Evolutionary conservation across 805 yeast genomes (phyloP).

Genomic region (Candida endomychidarum): DNA sequence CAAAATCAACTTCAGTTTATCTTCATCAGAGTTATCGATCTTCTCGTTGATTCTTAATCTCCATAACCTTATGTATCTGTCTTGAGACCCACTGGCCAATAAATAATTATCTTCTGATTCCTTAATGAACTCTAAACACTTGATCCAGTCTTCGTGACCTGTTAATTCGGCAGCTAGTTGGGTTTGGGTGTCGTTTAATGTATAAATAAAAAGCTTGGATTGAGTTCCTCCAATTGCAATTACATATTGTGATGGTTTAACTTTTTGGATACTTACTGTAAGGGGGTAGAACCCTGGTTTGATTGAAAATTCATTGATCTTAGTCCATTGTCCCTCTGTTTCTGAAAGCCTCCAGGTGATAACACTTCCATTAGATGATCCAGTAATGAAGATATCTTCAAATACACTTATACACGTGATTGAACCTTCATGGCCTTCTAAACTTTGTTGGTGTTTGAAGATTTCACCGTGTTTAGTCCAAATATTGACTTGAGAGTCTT

Average conservation of each 20-base stretch:
- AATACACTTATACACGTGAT: conserved; percentile 53
- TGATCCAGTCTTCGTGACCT: conserved; percentile 98
- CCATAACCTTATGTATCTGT: conserved; percentile 90
- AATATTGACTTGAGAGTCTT: conserved; percentile 60
- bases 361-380: conserved; percentile 62
- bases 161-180: conserved; percentile 53
- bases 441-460: conserved; percentile 30
- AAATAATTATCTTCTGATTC: conserved; percentile 52
- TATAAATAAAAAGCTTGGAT: conserved; percentile 51
- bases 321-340: conserved; percentile 18
- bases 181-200: conserved; percentile 25
- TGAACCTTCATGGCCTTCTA: conserved; percentile 47
- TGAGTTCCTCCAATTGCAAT: conserved; percentile 77
- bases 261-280: conserved; percentile 32
- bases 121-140: conserved; percentile 61
- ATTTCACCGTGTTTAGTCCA: conserved; percentile 46
- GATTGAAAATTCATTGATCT: conserved; percentile 32
- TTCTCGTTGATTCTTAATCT: conserved; percentile 56
- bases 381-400: conserved; percentile 50
- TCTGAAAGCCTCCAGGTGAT: conserved; percentile 46
- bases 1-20: conserved; percentile 48
- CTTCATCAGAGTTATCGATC: conserved; percentile 59
- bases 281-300: conserved; percentile 47
- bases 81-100: conserved; percentile 91
- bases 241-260: conserved; percentile 37